These are phyloP conservation scores for Boletus subcaerulescens DNA, from an alignment of 768 basidiomycete genomes.

Conservation along the genomic window DNA sequence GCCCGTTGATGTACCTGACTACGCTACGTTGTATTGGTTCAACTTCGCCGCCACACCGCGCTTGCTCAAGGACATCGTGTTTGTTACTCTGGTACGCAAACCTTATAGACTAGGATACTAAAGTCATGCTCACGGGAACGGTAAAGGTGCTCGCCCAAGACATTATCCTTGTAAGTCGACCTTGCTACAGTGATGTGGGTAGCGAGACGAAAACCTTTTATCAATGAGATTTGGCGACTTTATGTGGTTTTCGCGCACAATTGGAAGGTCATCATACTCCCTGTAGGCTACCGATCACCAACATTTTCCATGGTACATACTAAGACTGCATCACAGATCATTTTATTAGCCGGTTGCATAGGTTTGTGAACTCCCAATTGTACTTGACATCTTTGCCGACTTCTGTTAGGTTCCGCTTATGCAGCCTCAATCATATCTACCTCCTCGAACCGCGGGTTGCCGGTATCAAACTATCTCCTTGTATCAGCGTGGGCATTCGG, in stretches of 20 bases:
- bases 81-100: neutral
- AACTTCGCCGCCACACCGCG: neutral
- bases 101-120: neutral
- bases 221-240: constrained; percentile 3
- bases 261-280: constrained; percentile 1
- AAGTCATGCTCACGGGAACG: neutral
- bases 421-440: neutral
- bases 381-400: neutral
- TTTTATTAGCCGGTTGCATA: neutral
- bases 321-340: neutral
- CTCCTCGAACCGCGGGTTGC: neutral
- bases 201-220: neutral
- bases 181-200: neutral
- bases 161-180: neutral
- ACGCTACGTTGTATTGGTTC: constrained; percentile 3
- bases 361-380: neutral
- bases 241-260: neutral
- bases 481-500: neutral
- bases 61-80: neutral
- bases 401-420: neutral
- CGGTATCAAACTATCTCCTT: neutral
- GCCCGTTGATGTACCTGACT: neutral
- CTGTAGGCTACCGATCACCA: neutral
- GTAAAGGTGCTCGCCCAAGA: neutral
- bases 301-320: neutral